phyloP scores from a whole-genome alignment of 2,329 filamentous ascomycete species.

The Cladosporium sp. region DNA sequence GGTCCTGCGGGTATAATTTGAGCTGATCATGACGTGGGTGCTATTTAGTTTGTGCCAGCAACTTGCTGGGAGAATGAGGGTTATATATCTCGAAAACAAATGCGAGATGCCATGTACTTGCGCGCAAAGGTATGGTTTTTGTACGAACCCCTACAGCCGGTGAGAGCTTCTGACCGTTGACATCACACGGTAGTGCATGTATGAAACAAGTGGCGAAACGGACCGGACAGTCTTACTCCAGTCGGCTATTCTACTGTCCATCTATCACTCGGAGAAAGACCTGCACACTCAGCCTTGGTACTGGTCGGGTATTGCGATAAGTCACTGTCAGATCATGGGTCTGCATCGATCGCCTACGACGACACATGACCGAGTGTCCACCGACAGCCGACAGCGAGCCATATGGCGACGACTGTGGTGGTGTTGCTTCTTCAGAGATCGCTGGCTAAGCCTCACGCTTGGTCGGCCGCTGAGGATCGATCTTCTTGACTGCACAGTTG shows the following conservation, averaged over 20 bases:
- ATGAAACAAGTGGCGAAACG: conserved; percentile 21
- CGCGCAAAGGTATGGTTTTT: conserved; percentile 14
- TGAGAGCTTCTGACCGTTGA: not conserved
- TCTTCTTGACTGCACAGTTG: conserved; percentile 21
- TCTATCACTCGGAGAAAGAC: conserved; percentile 22
- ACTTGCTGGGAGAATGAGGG: conserved; percentile 6
- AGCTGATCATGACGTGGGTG: not conserved
- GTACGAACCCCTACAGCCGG: not conserved
- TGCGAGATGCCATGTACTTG: conserved; percentile 20
- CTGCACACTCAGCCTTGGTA: conserved; percentile 23
- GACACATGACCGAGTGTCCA: not conserved
- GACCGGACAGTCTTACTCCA: conserved; percentile 21
- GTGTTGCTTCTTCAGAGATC: conserved; percentile 23
- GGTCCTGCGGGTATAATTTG: not conserved
- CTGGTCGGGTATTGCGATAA: conserved; percentile 23
- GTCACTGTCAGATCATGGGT: conserved; percentile 21
- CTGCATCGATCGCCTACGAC: conserved; percentile 21
- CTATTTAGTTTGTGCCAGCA: conserved; percentile 7
- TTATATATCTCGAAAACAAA: conserved; percentile 15
- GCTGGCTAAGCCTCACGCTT: conserved; percentile 22
- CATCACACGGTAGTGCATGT: conserved; percentile 12
- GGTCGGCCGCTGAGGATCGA: conserved; percentile 22
- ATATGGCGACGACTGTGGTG: conserved; percentile 23
- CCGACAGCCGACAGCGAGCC: conserved; percentile 6
- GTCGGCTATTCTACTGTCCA: conserved; percentile 20